These are phyloP conservation scores for Inga oerstediana DNA, from an alignment of 306 rosid species.

Conservation along the genomic window DNA sequence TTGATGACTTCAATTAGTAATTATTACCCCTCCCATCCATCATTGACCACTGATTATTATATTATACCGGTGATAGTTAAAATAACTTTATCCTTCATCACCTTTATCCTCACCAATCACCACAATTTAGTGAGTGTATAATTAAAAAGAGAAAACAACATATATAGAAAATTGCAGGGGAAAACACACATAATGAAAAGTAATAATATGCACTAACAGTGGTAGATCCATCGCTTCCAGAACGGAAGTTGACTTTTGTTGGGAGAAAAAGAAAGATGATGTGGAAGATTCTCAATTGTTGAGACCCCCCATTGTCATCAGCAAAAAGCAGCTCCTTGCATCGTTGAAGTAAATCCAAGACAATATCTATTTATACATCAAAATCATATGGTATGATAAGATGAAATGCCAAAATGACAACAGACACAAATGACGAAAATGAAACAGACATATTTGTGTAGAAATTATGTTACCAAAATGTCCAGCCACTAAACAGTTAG, in stretches of 20 bases:
- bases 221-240: neutral
- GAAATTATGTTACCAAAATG: too few species aligned
- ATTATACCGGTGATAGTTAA: neutral
- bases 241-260: neutral
- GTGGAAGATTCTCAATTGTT: neutral
- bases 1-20: too few species aligned
- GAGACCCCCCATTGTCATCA: fast-evolving
- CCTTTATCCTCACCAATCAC: neutral
- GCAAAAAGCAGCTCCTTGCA: neutral
- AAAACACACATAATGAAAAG: neutral
- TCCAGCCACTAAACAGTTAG: fast-evolving
- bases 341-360: neutral
- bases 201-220: neutral
- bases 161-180: neutral
- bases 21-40: neutral
- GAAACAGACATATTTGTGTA: neutral
- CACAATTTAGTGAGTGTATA: neutral
- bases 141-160: neutral
- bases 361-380: neutral
- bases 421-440: too few species aligned
- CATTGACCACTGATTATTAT: too few species aligned
- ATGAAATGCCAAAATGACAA: neutral
- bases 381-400: neutral
- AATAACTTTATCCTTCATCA: neutral
- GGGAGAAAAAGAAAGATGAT: fast-evolving